These are phyloP conservation scores for Lonicera japonica DNA, from an alignment of 129 eudicot genomes.

Conservation along the genomic window DNA sequence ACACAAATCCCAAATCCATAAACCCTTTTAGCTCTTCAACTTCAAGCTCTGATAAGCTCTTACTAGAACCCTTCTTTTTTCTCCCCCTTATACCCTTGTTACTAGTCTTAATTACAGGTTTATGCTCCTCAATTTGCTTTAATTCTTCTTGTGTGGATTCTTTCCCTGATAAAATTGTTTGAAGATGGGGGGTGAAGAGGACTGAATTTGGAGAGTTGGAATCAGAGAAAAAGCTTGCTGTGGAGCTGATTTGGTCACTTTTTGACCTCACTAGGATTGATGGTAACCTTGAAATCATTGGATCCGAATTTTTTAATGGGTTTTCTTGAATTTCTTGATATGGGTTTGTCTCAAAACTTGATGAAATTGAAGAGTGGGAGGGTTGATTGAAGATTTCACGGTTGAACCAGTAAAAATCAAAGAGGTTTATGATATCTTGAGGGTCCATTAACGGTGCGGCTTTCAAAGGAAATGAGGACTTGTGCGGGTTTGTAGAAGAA, in stretches of 20 bases:
- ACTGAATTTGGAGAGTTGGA: slow-evolving; percentile 52
- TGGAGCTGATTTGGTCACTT: slow-evolving; percentile 28
- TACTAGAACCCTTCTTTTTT: slow-evolving; percentile 20
- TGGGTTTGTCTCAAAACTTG: slow-evolving; percentile 1
- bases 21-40: slow-evolving; percentile 81
- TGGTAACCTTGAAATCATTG: slow-evolving; percentile 27
- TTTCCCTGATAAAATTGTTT: slow-evolving; percentile 32
- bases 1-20: slow-evolving; percentile 75
- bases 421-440: slow-evolving; percentile 46
- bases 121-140: background rate
- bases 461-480: background rate
- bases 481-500: background rate
- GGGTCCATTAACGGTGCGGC: slow-evolving; percentile 51
- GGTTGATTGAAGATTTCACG: slow-evolving; percentile 29
- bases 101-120: background rate
- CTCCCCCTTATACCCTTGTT: background rate
- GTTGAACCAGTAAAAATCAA: slow-evolving; percentile 58
- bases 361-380: slow-evolving; percentile 8
- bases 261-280: slow-evolving; percentile 37
- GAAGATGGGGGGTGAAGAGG: slow-evolving; percentile 27
- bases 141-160: background rate
- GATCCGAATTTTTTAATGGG: slow-evolving; percentile 7
- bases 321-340: slow-evolving; percentile 5
- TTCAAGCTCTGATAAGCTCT: slow-evolving; percentile 77
- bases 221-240: slow-evolving; percentile 15